Percentiles rank a stretch among this genome's conserved stretches.
Conservation (phyloP, 176 grass and related monocot species). For the Leersia perrieri region DNA sequence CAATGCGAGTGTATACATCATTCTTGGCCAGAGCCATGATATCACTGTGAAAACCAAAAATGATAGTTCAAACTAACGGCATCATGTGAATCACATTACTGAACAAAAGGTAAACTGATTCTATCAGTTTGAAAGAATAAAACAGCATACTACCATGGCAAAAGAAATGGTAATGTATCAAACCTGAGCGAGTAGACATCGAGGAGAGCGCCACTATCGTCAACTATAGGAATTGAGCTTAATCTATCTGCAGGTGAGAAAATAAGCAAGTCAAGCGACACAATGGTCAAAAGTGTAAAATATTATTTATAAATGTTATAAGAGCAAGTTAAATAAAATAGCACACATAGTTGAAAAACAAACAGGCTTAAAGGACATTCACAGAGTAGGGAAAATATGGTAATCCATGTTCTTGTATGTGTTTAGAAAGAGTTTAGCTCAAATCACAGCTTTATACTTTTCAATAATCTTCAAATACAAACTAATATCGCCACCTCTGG, state of each 20-base stretch:
- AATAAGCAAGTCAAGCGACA: neutral
- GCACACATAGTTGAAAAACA: constrained; percentile 20
- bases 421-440: neutral
- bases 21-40: constrained; percentile 72
- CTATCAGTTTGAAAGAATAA: constrained; percentile 9
- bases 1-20: constrained; percentile 54
- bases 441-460: neutral
- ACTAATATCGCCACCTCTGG: neutral
- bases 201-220: constrained; percentile 49
- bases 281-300: constrained; percentile 1
- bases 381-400: neutral
- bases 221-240: constrained; percentile 68
- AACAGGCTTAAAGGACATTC: neutral
- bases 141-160: neutral
- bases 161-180: constrained; percentile 26
- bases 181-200: constrained; percentile 67
- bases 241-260: constrained; percentile 40
- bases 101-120: neutral
- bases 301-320: constrained; percentile 19
- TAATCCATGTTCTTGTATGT: neutral
- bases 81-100: neutral
- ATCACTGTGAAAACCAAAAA: constrained; percentile 43
- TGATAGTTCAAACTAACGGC: constrained; percentile 5
- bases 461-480: neutral
- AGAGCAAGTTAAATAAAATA: constrained; percentile 6